Evolutionary conservation across 495 filamentous ascomycete genomes (phyloP).

Genomic region (Tricharina praecox): DNA sequence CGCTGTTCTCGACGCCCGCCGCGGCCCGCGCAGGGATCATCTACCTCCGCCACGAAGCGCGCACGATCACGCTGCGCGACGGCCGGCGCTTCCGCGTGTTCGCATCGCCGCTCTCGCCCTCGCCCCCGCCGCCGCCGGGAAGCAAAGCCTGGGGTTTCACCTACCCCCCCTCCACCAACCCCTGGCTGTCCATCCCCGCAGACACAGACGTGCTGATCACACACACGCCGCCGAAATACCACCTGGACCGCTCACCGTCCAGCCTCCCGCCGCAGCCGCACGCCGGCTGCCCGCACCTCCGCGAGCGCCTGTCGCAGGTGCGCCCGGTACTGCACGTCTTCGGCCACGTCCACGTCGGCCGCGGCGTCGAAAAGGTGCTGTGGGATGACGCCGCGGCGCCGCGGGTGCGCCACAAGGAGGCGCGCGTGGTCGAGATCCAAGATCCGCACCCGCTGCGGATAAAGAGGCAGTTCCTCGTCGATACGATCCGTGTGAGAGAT

Average conservation of each 20-base stretch:
- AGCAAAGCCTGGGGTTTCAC: too few relatives aligned
- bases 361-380: slow-evolving; percentile 40
- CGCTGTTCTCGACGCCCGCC: slow-evolving; percentile 8
- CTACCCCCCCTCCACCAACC: too few relatives aligned
- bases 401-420: slow-evolving; percentile 9
- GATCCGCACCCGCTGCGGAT: slow-evolving; percentile 10
- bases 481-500: slow-evolving; percentile 7
- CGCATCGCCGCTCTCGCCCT: slow-evolving; percentile 17
- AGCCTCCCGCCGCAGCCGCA: background rate
- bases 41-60: slow-evolving; percentile 31
- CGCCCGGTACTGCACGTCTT: slow-evolving; percentile 71
- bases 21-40: slow-evolving; percentile 26
- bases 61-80: slow-evolving; percentile 22
- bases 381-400: slow-evolving; percentile 36
- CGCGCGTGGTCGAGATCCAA: background rate
- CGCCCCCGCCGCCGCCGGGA: too few relatives aligned
- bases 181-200: slow-evolving; percentile 46
- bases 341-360: slow-evolving; percentile 69
- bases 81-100: slow-evolving; percentile 18
- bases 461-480: slow-evolving; percentile 11
- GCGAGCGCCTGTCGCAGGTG: slow-evolving; percentile 61
- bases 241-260: slow-evolving; percentile 46
- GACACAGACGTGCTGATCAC: slow-evolving; percentile 75
- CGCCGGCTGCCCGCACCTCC: slow-evolving; percentile 57
- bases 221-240: slow-evolving; percentile 57